phyloP scores from a whole-genome alignment of 495 filamentous ascomycete species.

The Schizothecium vesticola region DNA sequence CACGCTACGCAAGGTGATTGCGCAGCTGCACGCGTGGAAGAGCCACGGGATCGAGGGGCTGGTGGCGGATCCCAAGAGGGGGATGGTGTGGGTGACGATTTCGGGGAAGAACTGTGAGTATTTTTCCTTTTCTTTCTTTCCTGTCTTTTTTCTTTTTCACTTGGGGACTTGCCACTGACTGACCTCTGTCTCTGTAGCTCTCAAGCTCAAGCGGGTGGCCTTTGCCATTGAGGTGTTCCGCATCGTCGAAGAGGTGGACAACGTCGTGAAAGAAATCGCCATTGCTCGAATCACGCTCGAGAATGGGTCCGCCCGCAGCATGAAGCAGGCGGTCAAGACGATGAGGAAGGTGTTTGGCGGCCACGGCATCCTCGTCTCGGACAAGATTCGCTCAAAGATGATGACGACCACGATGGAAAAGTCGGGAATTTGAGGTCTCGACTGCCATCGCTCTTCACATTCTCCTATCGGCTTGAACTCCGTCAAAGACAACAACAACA shows the following conservation, averaged over 20 bases:
- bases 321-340: slow-evolving; percentile 74
- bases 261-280: slow-evolving; percentile 43
- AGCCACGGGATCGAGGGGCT: slow-evolving; percentile 73
- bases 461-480: not conserved
- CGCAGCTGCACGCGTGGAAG: slow-evolving; percentile 71
- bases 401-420: slow-evolving; percentile 56
- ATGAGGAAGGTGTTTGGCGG: slow-evolving; percentile 55
- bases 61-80: slow-evolving; percentile 63
- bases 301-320: slow-evolving; percentile 77
- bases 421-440: not conserved
- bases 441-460: not conserved
- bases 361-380: slow-evolving; percentile 61
- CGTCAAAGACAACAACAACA: not conserved
- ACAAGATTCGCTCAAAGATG: slow-evolving; percentile 54
- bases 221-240: slow-evolving; percentile 81
- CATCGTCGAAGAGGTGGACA: slow-evolving; percentile 70
- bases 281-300: slow-evolving; percentile 84
- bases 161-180: not conserved
- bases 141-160: not conserved
- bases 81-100: slow-evolving; percentile 72
- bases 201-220: slow-evolving; percentile 68
- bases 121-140: not conserved
- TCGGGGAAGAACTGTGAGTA: slow-evolving; percentile 68
- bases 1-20: slow-evolving; percentile 67
- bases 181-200: slow-evolving; percentile 14